A percentile compares a stretch with the other conserved stretches of the same genome.
These are phyloP conservation scores for Solanum etuberosum DNA, from an alignment of 257 asterid species.

Conservation along the genomic window DNA sequence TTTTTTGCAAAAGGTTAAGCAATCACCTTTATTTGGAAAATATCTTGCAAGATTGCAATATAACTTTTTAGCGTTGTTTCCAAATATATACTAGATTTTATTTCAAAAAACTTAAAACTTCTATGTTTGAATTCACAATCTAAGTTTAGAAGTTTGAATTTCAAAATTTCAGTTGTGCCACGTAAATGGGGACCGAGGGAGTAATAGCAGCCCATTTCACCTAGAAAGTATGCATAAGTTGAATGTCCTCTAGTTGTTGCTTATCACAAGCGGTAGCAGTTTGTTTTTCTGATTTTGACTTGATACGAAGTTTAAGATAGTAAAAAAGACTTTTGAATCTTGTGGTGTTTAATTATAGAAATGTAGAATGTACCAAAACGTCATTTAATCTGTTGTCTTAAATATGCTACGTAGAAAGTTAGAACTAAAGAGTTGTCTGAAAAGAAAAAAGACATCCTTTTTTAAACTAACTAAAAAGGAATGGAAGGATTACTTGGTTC, in stretches of 20 bases:
- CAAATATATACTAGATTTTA: too few species aligned
- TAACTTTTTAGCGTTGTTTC: too few species aligned
- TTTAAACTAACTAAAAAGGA: not conserved
- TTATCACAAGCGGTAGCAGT: not conserved
- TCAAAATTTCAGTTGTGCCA: too few species aligned
- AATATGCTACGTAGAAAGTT: not conserved
- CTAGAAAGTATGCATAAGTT: not conserved
- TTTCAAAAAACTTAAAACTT: too few species aligned
- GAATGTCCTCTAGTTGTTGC: not conserved
- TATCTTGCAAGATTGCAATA: not conserved
- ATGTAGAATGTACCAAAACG: not conserved
- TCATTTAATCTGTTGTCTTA: too few species aligned
- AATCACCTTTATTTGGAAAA: not conserved
- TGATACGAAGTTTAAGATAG: accelerated
- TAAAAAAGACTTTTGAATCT: not conserved
- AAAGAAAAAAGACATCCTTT: too few species aligned
- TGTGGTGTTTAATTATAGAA: not conserved
- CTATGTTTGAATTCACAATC: too few species aligned
- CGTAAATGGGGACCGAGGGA: too few species aligned
- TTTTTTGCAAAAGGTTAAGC: not conserved
- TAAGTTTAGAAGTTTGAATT: too few species aligned
- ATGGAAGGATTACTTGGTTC: not conserved
- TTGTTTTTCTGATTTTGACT: too few species aligned
- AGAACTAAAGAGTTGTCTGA: not conserved
- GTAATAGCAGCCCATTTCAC: not conserved